Conservation (phyloP, 352 stramenopile species). For the Phytophthora syringae region DNA sequence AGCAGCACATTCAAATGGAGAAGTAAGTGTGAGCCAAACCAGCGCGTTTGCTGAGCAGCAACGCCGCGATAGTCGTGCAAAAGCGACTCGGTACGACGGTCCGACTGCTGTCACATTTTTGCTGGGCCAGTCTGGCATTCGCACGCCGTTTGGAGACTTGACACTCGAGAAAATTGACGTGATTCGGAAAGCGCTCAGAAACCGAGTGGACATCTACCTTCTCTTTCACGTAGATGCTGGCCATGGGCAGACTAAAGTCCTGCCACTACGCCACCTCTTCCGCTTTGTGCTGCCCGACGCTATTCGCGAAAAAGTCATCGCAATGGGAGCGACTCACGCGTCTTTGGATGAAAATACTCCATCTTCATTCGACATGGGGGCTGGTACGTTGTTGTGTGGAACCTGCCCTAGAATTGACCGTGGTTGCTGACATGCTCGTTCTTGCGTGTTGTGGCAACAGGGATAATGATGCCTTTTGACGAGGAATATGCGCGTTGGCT, state of each 20-base stretch:
- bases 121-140: constrained; percentile 63
- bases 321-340: constrained; percentile 76
- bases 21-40: constrained; percentile 11
- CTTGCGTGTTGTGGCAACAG: constrained; percentile 7
- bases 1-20: constrained; percentile 17
- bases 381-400: constrained; percentile 46
- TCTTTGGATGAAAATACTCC: constrained; percentile 70
- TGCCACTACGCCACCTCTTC: constrained; percentile 79
- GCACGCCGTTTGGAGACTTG: constrained; percentile 81
- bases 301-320: constrained; percentile 65
- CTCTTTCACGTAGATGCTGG: constrained; percentile 79
- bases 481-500: constrained; percentile 90
- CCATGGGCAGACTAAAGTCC: constrained; percentile 53
- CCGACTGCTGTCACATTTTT: constrained; percentile 72
- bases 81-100: constrained; percentile 74
- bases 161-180: constrained; percentile 87
- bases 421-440: background rate
- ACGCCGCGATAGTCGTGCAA: constrained; percentile 37
- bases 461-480: constrained; percentile 78
- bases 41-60: constrained; percentile 34
- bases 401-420: too few species aligned
- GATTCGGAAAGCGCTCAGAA: constrained; percentile 57
- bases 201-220: constrained; percentile 73
- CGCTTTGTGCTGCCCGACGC: constrained; percentile 71
- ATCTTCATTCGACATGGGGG: constrained; percentile 68